Evolutionary conservation across 208 protist species (phyloP), one percentile per base, ranked within the genome.

Genomic region (Angomonas deanei): DNA sequence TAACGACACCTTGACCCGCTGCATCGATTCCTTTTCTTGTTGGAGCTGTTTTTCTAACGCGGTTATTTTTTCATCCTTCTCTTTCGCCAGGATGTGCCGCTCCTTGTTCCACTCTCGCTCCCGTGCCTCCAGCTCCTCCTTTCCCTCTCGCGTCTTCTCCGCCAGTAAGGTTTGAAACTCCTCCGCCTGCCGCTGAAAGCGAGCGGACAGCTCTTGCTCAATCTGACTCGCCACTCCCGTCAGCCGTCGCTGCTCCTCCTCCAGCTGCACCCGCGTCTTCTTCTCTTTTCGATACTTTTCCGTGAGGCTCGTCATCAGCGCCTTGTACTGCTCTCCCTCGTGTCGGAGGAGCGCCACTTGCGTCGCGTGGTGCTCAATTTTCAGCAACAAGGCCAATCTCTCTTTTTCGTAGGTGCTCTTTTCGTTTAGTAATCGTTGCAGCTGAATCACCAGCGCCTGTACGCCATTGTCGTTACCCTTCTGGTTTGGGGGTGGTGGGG

Each of bases 121-220:
- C 15, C 15, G 3, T 50, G 13, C 23, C 19, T 50, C 42, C 8
- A 21, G 8, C 15, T 50, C 42, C 19, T 58, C 46, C 23, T 39
- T 27, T 17, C 48, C 58, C 38, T 56, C 28, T 48, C 34, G 33
- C 17, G 21, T 24, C 53, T 72, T 55, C 17, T 28, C 49, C 1
- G 32, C 61, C 1, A 32, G 21, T 24, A n/a, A n/a, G n/a, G n/a
- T n/a, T n/a, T n/a, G 28, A 26, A 3, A 59, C 1, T 8, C 27
- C 34, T 17, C 19, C 49, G 61, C 65, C n/a, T 54, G 28, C 59
- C 34, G 49, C 59, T 68, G 59, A 4, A 36, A 54, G 2, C 72
- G 72, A 3, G 61, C 58, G 17, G 54, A 48, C 47, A 74, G 60
- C 67, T 72, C 71, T 8, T 42, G 21, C 26, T 68, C 49, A 17